Conservation (phyloP, 495 filamentous ascomycete genomes). For the Aspergillus cristatus region DNA sequence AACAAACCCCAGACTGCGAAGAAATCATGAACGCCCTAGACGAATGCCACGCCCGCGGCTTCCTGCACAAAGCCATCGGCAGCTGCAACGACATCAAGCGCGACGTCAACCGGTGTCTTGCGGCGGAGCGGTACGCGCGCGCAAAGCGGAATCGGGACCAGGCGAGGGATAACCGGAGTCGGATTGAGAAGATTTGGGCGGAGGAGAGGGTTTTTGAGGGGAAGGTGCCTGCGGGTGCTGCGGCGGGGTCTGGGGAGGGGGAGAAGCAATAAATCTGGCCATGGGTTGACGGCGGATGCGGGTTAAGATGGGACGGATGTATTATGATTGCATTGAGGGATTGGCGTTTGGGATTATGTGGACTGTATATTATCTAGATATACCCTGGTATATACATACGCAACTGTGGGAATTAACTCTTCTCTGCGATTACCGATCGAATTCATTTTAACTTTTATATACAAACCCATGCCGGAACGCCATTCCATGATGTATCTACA, state of each 20-base stretch:
- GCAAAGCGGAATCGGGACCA: constrained; percentile 66
- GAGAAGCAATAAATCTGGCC: constrained; percentile 10
- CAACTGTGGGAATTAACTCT: too few relatives aligned
- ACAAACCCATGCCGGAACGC: constrained; percentile 20
- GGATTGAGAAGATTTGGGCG: constrained; percentile 65
- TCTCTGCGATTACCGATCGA: too few relatives aligned
- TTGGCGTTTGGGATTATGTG: neutral
- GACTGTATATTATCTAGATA: neutral
- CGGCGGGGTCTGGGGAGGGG: constrained; percentile 2
- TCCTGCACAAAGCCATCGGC: constrained; percentile 78
- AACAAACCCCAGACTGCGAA: constrained; percentile 63
- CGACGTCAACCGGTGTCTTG: constrained; percentile 72
- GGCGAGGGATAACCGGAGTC: constrained; percentile 57
- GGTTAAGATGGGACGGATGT: too few relatives aligned
- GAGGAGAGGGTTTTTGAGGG: constrained; percentile 39
- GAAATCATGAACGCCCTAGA: constrained; percentile 88
- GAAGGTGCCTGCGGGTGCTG: constrained; percentile 4
- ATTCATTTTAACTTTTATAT: too few relatives aligned
- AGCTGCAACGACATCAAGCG: constrained; percentile 83
- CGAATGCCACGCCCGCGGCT: constrained; percentile 88
- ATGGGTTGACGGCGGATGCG: too few relatives aligned
- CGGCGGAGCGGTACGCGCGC: constrained; percentile 64
- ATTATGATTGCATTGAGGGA: too few relatives aligned
- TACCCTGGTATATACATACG: too few relatives aligned
- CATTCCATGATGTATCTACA: constrained; percentile 15